Conservation (phyloP, 2,329 filamentous ascomycete species). For the Diaporthe sp. region DNA sequence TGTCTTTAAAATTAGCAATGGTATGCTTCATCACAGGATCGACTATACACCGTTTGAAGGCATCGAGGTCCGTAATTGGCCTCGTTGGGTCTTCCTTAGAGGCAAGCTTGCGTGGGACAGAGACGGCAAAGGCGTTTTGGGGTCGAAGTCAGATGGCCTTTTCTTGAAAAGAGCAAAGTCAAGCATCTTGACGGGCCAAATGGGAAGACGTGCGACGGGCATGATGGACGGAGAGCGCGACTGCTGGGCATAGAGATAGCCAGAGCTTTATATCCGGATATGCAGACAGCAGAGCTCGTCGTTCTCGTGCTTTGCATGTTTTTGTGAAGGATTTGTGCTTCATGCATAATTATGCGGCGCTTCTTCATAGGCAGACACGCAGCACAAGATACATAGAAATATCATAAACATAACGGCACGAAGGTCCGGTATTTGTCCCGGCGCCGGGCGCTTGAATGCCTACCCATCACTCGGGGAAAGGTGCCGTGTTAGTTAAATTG, state of each 20-base stretch:
- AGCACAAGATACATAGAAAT: not conserved
- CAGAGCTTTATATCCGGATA: not conserved
- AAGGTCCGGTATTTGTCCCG: not conserved
- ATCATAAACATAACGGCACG: not conserved
- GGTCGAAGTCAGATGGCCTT: constrained; percentile 57
- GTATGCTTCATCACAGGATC: constrained; percentile 68
- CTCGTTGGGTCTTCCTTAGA: constrained; percentile 68
- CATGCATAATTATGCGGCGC: not conserved
- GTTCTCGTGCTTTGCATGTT: not conserved
- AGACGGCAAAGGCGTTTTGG: constrained; percentile 61
- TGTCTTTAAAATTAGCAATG: constrained; percentile 56
- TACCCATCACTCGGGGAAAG: not conserved
- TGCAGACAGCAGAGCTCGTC: not conserved
- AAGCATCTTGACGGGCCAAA: constrained; percentile 33
- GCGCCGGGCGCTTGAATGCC: not conserved
- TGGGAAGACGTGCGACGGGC: constrained; percentile 28
- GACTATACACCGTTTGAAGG: constrained; percentile 74
- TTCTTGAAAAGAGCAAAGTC: constrained; percentile 49
- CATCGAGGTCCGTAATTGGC: constrained; percentile 67
- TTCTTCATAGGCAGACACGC: not conserved
- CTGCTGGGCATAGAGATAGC: constrained; percentile 27
- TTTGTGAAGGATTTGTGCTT: not conserved
- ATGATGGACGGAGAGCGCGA: constrained; percentile 33
- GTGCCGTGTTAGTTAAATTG: constrained; percentile 7
- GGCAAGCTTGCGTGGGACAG: constrained; percentile 69